phyloP scores from a whole-genome alignment of 768 basidiomycete species.

The Leccinum subgranulosum region DNA sequence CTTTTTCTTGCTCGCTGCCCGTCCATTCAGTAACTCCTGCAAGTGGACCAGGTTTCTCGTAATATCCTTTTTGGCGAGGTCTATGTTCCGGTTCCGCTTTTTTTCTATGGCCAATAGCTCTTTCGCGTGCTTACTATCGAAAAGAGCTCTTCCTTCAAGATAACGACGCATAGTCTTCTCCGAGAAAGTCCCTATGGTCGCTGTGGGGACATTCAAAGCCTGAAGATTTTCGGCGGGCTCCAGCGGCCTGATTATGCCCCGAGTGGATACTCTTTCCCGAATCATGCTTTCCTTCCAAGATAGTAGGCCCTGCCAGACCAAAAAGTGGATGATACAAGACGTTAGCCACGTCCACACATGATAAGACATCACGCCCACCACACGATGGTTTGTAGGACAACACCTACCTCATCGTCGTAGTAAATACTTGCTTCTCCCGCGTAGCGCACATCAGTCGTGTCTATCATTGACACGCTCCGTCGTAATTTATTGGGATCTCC shows the following conservation, averaged over 20 bases:
- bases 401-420: slow-evolving; percentile 42
- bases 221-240: slow-evolving; percentile 67
- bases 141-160: slow-evolving; percentile 53
- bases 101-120: slow-evolving; percentile 60
- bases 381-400: background rate
- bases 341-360: background rate
- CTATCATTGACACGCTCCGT: slow-evolving; percentile 10
- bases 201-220: slow-evolving; percentile 61
- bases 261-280: slow-evolving; percentile 82
- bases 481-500: slow-evolving; percentile 20
- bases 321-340: background rate
- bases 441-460: slow-evolving; percentile 22
- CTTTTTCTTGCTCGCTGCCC: slow-evolving; percentile 21
- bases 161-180: slow-evolving; percentile 79
- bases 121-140: slow-evolving; percentile 65
- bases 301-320: slow-evolving; percentile 29
- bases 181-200: slow-evolving; percentile 70
- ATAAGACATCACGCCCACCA: background rate
- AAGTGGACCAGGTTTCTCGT: slow-evolving; percentile 51
- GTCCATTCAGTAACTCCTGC: slow-evolving; percentile 20
- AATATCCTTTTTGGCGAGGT: slow-evolving; percentile 62
- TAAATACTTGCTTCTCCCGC: slow-evolving; percentile 70
- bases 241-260: slow-evolving; percentile 77
- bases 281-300: slow-evolving; percentile 68
- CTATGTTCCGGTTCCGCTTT: slow-evolving; percentile 60